Conservation (phyloP, 495 filamentous ascomycete genomes). For the Oleoguttula mirabilis region DNA sequence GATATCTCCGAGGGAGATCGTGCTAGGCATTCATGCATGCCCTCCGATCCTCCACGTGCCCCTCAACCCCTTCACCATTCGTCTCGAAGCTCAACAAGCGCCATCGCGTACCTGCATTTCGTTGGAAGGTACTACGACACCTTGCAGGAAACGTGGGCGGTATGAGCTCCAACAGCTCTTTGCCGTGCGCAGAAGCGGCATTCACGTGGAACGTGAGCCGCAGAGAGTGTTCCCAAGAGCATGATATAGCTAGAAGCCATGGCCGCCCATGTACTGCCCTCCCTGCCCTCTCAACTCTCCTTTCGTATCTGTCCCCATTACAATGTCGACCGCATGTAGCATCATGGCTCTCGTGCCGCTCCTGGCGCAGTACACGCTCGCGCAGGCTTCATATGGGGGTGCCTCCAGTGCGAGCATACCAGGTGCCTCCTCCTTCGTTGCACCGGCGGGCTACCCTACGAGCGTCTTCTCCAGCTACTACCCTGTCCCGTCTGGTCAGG, state of each 20-base stretch:
- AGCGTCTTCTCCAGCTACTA: slow-evolving; percentile 43
- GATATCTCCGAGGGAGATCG: neutral
- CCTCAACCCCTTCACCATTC: neutral
- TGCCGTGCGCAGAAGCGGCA: too few species aligned
- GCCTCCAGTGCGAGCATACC: neutral
- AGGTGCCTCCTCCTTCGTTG: slow-evolving; percentile 39
- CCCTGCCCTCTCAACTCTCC: too few species aligned
- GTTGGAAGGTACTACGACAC: neutral
- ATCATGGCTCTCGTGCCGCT: slow-evolving; percentile 8
- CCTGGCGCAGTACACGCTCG: slow-evolving; percentile 12
- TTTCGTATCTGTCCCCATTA: too few species aligned
- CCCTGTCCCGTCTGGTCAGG: slow-evolving; percentile 40
- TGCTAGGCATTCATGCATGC: neutral
- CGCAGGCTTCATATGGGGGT: slow-evolving; percentile 3
- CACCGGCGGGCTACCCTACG: slow-evolving; percentile 42
- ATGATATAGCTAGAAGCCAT: too few species aligned
- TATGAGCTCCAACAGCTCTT: neutral
- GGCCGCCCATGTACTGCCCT: too few species aligned
- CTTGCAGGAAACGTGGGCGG: neutral
- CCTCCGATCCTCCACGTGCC: neutral
- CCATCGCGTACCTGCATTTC: too few species aligned
- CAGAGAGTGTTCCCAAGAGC: too few species aligned
- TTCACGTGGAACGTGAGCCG: too few species aligned
- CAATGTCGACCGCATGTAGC: too few species aligned
- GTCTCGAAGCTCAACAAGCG: too few species aligned